phyloP scores from a whole-genome alignment of 2,329 filamentous ascomycete species.

The Verticillium dahliae region DNA sequence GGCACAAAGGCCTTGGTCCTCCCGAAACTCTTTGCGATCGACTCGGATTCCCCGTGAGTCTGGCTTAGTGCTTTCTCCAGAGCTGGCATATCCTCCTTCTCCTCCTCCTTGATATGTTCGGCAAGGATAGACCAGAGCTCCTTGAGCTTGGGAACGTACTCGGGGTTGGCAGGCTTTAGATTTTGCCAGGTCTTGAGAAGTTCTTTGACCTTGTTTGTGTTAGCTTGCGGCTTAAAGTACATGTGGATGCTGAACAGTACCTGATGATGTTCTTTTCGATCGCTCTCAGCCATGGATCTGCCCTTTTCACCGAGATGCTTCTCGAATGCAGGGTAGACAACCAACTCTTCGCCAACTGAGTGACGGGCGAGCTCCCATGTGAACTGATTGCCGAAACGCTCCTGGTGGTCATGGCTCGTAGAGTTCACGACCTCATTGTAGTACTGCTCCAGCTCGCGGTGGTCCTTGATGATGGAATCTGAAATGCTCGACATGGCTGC shows the following conservation, averaged over 20 bases:
- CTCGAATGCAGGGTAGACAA: constrained; percentile 46
- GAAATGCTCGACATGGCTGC: constrained; percentile 19
- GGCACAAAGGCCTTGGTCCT: constrained; percentile 49
- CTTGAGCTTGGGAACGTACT: constrained; percentile 36
- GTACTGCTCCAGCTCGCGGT: constrained; percentile 18
- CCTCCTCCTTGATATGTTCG: constrained; percentile 44
- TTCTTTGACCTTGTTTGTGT: constrained; percentile 38
- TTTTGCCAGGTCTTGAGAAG: constrained; percentile 41
- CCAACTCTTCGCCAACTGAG: constrained; percentile 39
- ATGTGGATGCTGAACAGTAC: constrained; percentile 15
- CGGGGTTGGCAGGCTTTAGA: constrained; percentile 27
- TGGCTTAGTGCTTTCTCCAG: constrained; percentile 35
- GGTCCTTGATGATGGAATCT: constrained; percentile 19
- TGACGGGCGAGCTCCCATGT: constrained; percentile 42
- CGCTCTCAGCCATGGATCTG: constrained; percentile 34
- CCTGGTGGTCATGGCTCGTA: constrained; percentile 26
- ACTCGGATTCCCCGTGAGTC: constrained; percentile 22
- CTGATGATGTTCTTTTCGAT: constrained; percentile 38
- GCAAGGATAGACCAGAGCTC: constrained; percentile 34
- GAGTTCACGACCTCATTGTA: constrained; percentile 32
- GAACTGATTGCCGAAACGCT: constrained; percentile 38
- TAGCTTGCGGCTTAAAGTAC: too few species aligned
- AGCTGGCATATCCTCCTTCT: constrained; percentile 38
- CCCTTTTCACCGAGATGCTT: constrained; percentile 36
- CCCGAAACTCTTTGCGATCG: constrained; percentile 34